These are phyloP conservation scores for Alternaria conjuncta DNA, from an alignment of 2,329 filamentous ascomycete species.

Conservation along the genomic window DNA sequence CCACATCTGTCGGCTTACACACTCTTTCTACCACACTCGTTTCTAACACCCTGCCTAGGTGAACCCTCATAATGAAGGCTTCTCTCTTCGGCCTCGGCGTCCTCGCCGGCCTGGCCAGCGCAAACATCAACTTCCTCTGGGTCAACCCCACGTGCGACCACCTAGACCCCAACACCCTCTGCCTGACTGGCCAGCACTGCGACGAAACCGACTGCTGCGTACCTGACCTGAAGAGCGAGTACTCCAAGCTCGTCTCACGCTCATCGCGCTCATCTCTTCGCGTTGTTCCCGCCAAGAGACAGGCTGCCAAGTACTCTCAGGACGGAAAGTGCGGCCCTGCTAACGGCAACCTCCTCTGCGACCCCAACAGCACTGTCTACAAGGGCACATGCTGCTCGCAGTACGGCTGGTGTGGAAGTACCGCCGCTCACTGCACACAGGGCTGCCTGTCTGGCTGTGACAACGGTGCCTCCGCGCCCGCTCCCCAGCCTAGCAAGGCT, in stretches of 20 bases:
- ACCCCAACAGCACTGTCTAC: conserved; percentile 55
- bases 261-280: conserved; percentile 30
- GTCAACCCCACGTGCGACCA: conserved; percentile 54
- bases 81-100: conserved; percentile 37
- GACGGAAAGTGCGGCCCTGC: conserved; percentile 51
- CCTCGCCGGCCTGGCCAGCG: conserved; percentile 47
- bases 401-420: conserved; percentile 54
- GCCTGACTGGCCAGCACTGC: conserved; percentile 50
- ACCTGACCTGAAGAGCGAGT: conserved; percentile 28
- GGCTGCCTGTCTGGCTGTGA: conserved; percentile 51
- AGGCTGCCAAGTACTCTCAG: conserved; percentile 43
- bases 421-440: conserved; percentile 48
- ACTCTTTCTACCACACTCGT: not conserved
- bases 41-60: conserved; percentile 8
- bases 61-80: conserved; percentile 35
- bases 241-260: conserved; percentile 30
- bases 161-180: conserved; percentile 28
- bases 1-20: conserved; percentile 20
- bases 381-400: conserved; percentile 55
- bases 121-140: conserved; percentile 59
- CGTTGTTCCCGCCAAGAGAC: conserved; percentile 34
- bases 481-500: conserved; percentile 9
- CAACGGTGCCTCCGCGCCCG: conserved; percentile 18
- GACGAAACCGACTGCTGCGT: conserved; percentile 34
- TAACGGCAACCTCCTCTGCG: conserved; percentile 50